Conservation (phyloP, 169 alveolate genomes). For the Plasmodium inui region DNA sequence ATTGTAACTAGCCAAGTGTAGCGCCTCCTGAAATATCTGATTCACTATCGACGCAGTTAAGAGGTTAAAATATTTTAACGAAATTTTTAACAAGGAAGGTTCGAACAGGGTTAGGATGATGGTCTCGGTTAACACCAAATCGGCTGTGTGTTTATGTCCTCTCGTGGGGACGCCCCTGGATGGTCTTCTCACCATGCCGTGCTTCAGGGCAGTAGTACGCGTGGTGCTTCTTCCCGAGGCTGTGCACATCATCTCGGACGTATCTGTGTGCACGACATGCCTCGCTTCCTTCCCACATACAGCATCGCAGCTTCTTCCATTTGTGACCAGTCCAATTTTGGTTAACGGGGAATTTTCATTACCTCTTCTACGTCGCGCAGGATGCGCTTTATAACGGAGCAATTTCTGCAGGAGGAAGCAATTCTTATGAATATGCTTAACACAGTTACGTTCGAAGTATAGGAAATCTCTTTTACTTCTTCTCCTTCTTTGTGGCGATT, state of each 20-base stretch:
- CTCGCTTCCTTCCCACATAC: background rate
- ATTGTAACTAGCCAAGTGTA: slow-evolving; percentile 12
- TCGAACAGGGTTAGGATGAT: slow-evolving; percentile 47
- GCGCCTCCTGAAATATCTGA: slow-evolving; percentile 38
- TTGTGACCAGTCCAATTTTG: background rate
- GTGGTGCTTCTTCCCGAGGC: background rate
- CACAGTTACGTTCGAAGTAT: slow-evolving; percentile 4
- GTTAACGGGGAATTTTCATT: background rate
- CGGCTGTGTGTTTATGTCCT: background rate
- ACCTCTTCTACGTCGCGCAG: background rate
- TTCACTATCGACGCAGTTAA: slow-evolving; percentile 40
- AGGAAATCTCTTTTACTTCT: background rate
- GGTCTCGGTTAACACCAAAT: slow-evolving; percentile 17
- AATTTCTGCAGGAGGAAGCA: slow-evolving; percentile 22
- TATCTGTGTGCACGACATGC: background rate
- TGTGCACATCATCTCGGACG: background rate
- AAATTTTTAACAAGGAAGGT: slow-evolving; percentile 41
- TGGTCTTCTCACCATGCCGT: background rate
- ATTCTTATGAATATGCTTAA: slow-evolving; percentile 35
- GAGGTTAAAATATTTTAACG: slow-evolving; percentile 46
- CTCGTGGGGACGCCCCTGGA: background rate
- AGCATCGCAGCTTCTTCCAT: background rate
- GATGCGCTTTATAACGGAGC: slow-evolving; percentile 1
- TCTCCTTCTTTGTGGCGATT: background rate
- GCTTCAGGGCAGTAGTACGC: background rate